Conservation (phyloP, 2,329 filamentous ascomycete genomes). For the Pseudogymnoascus destructans region DNA sequence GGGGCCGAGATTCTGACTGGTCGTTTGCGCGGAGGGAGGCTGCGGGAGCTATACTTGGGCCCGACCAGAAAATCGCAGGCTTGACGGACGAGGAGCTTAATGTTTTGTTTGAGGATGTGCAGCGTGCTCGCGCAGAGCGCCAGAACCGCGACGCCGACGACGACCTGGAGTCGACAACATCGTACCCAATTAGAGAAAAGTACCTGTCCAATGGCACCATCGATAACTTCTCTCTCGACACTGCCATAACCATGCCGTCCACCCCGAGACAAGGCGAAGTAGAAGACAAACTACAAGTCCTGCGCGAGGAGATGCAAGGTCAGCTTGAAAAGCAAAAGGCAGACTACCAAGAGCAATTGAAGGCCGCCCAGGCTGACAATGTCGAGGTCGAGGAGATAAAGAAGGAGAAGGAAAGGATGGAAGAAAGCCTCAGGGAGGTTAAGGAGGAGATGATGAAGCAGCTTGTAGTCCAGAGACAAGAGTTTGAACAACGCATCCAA, state of each 20-base stretch:
- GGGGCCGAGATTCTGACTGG: conserved; percentile 80
- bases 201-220: conserved; percentile 90
- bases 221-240: conserved; percentile 93
- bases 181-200: conserved; percentile 81
- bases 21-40: conserved; percentile 86
- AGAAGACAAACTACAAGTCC: conserved; percentile 60
- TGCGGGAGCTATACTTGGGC: conserved; percentile 77
- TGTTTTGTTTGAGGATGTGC: conserved; percentile 84
- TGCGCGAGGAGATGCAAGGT: conserved; percentile 69
- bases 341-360: conserved; percentile 66
- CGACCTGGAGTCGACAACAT: conserved; percentile 78
- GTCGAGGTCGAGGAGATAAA: conserved; percentile 74
- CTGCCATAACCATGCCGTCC: conserved; percentile 83
- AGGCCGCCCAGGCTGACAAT: conserved; percentile 58
- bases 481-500: conserved; percentile 74
- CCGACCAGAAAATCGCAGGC: conserved; percentile 81
- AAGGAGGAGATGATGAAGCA: conserved; percentile 86
- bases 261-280: conserved; percentile 70
- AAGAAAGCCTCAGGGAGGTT: conserved; percentile 60
- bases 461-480: conserved; percentile 67
- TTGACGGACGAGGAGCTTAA: conserved; percentile 92
- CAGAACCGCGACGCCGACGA: conserved; percentile 72
- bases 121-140: conserved; percentile 66
- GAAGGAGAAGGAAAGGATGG: conserved; percentile 74
- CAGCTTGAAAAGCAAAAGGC: conserved; percentile 76